Evolutionary conservation across 1,284 basidiomycete genomes (phyloP), one percentile per base, ranked within the genome.

Genomic region (Exsudoporus floridanus): DNA sequence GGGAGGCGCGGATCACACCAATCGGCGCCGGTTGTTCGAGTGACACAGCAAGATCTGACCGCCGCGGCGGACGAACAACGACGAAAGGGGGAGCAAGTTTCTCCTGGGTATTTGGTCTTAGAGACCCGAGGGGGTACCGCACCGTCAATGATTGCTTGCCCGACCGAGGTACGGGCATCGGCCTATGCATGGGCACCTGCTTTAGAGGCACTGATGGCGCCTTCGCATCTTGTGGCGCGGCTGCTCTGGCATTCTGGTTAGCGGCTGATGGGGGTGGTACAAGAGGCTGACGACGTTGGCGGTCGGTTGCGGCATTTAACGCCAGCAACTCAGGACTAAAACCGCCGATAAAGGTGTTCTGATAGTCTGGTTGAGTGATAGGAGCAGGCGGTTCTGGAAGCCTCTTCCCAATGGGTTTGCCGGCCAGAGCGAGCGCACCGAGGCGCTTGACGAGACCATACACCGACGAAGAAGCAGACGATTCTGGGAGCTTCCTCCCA

Each of bases 91-190:
- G 52, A 13, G 61, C 52, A 37, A 56, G 53, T n/a, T 53, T 61
- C 16, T 43, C 43, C 28, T 49, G 57, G 39, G 53, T 44, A 50
- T 58, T 52, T 18, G 16, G 56, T 50, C 40, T 54, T 46, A 49
- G 43, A 60, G 69, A 27, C 59, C 63, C 35, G 50, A 82, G 69
- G 7, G 86, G 86, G 60, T 81, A 74, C 54, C 81, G 78, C 84
- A 86, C 82, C 5, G 85, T 86, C 57, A 77, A 67, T 8, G 84
- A 87, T 25, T 70, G 71, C 43, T 60, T 63, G 10, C 61, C 35
- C 19, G 28, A 3, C 21, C 25, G 53, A 10, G 60, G 55, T 19
- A 57, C 23, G 2, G 80, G 77, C 42, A 71, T 61, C 3, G 74
- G 52, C 14, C 49, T 8, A 1, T 40, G 55, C n/a, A 37, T 49